Evolutionary conservation across 441 rosid species (phyloP).

Genomic region (Gossypium schwendimanii): DNA sequence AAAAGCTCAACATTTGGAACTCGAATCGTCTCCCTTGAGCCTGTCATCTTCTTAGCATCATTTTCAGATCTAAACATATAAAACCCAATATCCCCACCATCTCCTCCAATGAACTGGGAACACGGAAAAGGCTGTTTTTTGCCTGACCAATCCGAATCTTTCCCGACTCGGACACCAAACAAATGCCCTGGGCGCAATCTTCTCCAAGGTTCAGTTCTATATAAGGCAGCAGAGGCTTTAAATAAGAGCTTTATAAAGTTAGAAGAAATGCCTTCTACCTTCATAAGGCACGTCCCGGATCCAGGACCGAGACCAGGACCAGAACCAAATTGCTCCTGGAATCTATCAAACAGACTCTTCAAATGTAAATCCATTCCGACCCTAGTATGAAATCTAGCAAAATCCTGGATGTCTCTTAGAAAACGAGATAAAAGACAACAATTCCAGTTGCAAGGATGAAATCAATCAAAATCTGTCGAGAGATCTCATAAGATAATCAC

Average conservation of each 20-base stretch:
- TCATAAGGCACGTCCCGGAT: slow-evolving; percentile 56
- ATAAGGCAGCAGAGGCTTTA: slow-evolving; percentile 59
- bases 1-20: slow-evolving; percentile 58
- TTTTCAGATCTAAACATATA: slow-evolving; percentile 46
- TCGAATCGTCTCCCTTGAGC: slow-evolving; percentile 46
- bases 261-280: slow-evolving; percentile 50
- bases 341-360: slow-evolving; percentile 57
- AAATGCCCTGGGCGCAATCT: slow-evolving; percentile 52
- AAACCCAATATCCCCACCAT: slow-evolving; percentile 64
- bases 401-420: neutral
- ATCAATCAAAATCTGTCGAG: neutral
- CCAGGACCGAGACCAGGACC: slow-evolving; percentile 86
- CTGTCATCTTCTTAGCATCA: slow-evolving; percentile 55
- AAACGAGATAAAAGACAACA: slow-evolving; percentile 10
- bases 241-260: slow-evolving; percentile 43
- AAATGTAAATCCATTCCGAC: slow-evolving; percentile 58
- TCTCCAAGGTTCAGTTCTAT: slow-evolving; percentile 71
- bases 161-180: slow-evolving; percentile 56
- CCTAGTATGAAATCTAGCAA: slow-evolving; percentile 18
- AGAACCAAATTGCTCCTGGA: slow-evolving; percentile 66
- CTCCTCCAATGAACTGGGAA: slow-evolving; percentile 64
- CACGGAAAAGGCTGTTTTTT: slow-evolving; percentile 59
- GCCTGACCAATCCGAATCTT: slow-evolving; percentile 62
- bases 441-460: slow-evolving; percentile 9
- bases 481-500: slow-evolving; percentile 5